phyloP scores from a whole-genome alignment of 2,329 filamentous ascomycete species.

The Stachybotrys chartarum region DNA sequence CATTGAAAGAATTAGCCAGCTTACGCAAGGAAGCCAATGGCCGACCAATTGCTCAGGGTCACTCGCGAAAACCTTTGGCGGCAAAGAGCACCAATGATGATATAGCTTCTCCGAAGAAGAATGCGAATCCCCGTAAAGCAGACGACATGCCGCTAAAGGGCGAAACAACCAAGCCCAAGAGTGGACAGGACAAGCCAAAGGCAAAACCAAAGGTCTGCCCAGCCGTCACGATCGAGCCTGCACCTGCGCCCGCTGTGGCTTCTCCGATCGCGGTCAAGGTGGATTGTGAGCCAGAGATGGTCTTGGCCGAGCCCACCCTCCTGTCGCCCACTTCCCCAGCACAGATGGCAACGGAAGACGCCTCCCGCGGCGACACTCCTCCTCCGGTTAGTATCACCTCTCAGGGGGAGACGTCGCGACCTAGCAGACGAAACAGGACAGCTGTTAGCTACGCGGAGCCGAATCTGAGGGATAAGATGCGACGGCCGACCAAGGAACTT shows the following conservation, averaged over 20 bases:
- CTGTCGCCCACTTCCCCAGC: slow-evolving; percentile 44
- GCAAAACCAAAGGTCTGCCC: slow-evolving; percentile 17
- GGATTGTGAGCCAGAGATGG: slow-evolving; percentile 13
- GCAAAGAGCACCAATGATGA: slow-evolving; percentile 55
- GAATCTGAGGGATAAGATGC: slow-evolving; percentile 76
- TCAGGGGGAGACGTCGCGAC: slow-evolving; percentile 51
- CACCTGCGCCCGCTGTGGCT: slow-evolving; percentile 7
- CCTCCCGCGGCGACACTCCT: slow-evolving; percentile 44
- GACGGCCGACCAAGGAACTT: slow-evolving; percentile 68
- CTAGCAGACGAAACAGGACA: slow-evolving; percentile 58
- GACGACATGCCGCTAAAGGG: slow-evolving; percentile 34
- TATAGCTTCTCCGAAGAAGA: slow-evolving; percentile 51
- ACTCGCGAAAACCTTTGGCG: slow-evolving; percentile 40
- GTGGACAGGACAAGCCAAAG: slow-evolving; percentile 15
- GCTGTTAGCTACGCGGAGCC: slow-evolving; percentile 78
- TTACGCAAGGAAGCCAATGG: slow-evolving; percentile 33
- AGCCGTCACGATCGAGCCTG: slow-evolving; percentile 12
- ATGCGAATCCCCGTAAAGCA: slow-evolving; percentile 18
- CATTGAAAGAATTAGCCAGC: slow-evolving; percentile 37
- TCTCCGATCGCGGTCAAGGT: slow-evolving; percentile 9
- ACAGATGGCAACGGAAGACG: slow-evolving; percentile 26
- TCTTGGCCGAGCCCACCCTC: slow-evolving; percentile 30
- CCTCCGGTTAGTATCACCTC: slow-evolving; percentile 51
- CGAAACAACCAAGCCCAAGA: slow-evolving; percentile 21
- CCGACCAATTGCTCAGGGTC: slow-evolving; percentile 16